Base-by-base conservation (phyloP, 805 yeast species). In the Debaryomyces prosopidis region DNA sequence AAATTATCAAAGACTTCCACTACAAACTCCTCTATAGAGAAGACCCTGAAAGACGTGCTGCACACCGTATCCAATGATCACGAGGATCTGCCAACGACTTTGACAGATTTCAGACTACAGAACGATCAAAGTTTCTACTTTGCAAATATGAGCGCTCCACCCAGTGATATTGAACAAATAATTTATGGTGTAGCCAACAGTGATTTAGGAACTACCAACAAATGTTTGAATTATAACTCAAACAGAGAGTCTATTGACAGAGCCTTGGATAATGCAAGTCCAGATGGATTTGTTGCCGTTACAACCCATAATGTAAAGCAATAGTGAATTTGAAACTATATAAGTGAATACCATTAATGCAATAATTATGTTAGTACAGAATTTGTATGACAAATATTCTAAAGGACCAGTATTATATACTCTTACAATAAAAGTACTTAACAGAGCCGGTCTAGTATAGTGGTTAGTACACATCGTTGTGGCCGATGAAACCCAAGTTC, bases 401-500 rank as follows among this genome's bases (percentile, higher is more conserved):
- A n/a, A n/a, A n/a, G n/a, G n/a, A n/a, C n/a, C n/a, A n/a, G n/a
- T n/a, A n/a, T n/a, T n/a, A 11, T 30, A 12, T 30, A 4, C 15
- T 30, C 32, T 30, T 30, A 30, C 32, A 30, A 12, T 30, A 8
- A 11, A 33, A n/a, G n/a, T n/a, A 17, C 14, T 16, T 11, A 39
- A 39, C 37, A 7, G 19, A 41, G 76, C 76, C 73, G 74, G 71
- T 62, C 71, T 71, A 65, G 76, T 71, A 71, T 71, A 71, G 75
- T 71, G 76, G 76, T 71, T 50, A 71, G 75, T 71, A 71, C 75
- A 63, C 63, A 54, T 67, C 75, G 73, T 71, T 71, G 75, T 71
- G 76, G 76, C 76, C 73, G 76, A 68, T 55, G 65, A 62, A 60
- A 71, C 76, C 75, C 75, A 71, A 62, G 75, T 71, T 71, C 76